These are phyloP conservation scores for Circinella minor DNA, from an alignment of 371 early-diverging fungal species.

Conservation along the genomic window DNA sequence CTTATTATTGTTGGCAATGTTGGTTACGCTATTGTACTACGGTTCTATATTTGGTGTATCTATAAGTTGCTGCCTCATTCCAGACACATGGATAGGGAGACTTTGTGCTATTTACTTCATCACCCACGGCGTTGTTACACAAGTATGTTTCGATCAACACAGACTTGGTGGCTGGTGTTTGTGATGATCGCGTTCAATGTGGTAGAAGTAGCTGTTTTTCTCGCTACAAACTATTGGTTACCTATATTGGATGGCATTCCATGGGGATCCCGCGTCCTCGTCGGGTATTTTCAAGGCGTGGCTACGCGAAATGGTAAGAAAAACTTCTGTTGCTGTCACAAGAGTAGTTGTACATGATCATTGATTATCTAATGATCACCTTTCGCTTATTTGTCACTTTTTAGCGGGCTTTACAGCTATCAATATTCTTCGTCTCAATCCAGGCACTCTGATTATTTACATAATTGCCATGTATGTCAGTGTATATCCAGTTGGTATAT, in stretches of 20 bases:
- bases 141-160: slow-evolving; percentile 19
- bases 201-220: slow-evolving; percentile 33
- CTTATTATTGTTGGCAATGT: slow-evolving; percentile 23
- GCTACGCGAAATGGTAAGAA: slow-evolving; percentile 42
- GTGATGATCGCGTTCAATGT: slow-evolving; percentile 28
- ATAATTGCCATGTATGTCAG: slow-evolving; percentile 55
- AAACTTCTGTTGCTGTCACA: too few species aligned
- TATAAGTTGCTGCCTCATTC: slow-evolving; percentile 36
- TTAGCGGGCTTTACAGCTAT: slow-evolving; percentile 48
- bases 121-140: slow-evolving; percentile 30
- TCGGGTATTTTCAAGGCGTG: slow-evolving; percentile 45
- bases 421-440: slow-evolving; percentile 42
- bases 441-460: slow-evolving; percentile 43
- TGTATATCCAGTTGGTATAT: slow-evolving; percentile 53
- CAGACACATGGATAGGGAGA: slow-evolving; percentile 14
- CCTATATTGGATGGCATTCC: slow-evolving; percentile 37
- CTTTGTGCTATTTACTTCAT: slow-evolving; percentile 21
- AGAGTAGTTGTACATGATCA: too few species aligned
- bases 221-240: slow-evolving; percentile 42
- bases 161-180: slow-evolving; percentile 28
- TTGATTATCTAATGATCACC: too few species aligned
- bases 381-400: too few species aligned
- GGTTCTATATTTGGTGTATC: slow-evolving; percentile 22
- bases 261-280: slow-evolving; percentile 38
- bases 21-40: slow-evolving; percentile 22